Evolutionary conservation across 1,139 yeast species (phyloP), one percentile per base, ranked within the genome.

Genomic region (Geotrichum bryndzae): DNA sequence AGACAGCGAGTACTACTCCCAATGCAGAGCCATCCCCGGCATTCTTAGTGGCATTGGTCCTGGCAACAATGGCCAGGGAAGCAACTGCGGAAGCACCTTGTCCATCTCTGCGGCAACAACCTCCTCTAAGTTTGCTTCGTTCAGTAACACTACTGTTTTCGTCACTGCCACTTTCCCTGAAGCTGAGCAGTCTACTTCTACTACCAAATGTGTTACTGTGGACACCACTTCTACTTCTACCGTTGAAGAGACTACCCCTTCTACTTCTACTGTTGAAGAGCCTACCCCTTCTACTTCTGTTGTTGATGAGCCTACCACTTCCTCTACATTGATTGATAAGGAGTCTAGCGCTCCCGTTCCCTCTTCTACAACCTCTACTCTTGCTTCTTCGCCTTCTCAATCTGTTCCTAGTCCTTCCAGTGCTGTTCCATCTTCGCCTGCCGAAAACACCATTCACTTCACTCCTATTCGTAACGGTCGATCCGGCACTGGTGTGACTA

Each of bases 401-500:
- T 27, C 31, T 27, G 31, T 4, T 27, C 6, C 31, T 27, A 27
- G 6, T 27, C 6, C 31, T 6, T 27, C 31, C 6, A 6, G 6
- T 27, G 31, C 6, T 6, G 31, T 27, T 27, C 31, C 31, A 3
- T 27, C 31, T 27, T 27, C 6, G 31, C 31, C 31, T 27, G 6
- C 6, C 6, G 31, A 27, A 27, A 27, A 27, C 6, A 35, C 55
- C 46, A 11, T 27, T 31, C 2, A 3, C 55, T 56, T 56, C 25
- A 57, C 57, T 11, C 58, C 57, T 18, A 59, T 62, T 46, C 15
- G 56, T 27, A 63, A 63, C 51, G 67, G 67, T n/a, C 57, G 45
- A 8, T 61, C 64, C 8, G 67, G 67, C 51, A 54, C 58, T 23
- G 67, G 64, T 50, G 23, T n/a, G 5, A 65, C 67, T n/a, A 65